A percentile compares a stretch with the other conserved stretches of the same genome.
Conservation (phyloP, 306 rosid genomes). For the Quillaja saponaria region DNA sequence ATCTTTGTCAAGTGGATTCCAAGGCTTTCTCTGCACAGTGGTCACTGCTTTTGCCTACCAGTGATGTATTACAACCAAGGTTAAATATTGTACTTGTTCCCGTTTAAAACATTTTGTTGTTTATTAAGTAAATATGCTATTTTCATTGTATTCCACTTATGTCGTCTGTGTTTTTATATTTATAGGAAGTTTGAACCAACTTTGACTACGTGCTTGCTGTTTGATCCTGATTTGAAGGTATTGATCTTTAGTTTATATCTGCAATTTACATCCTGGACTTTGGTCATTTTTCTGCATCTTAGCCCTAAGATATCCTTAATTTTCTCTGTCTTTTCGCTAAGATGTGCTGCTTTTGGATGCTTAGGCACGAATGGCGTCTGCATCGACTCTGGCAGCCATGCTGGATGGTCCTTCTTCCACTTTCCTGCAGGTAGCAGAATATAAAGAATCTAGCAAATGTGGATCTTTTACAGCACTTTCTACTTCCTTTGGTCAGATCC, state of each 20-base stretch:
- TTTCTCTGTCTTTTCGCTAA: conserved; percentile 13
- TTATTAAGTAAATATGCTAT: neutral
- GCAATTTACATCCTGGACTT: conserved; percentile 16
- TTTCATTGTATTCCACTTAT: conserved; percentile 5
- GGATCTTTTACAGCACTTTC: conserved; percentile 95
- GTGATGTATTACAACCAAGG: conserved; percentile 84
- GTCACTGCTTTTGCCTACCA: conserved; percentile 82
- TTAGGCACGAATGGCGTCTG: conserved; percentile 78
- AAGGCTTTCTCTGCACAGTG: conserved; percentile 83
- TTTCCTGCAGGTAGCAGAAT: conserved; percentile 89
- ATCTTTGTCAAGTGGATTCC: conserved; percentile 89
- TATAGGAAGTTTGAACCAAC: conserved; percentile 85
- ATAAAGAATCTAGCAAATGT: conserved; percentile 69
- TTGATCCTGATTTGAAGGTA: conserved; percentile 91
- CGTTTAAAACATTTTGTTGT: too few relatives aligned
- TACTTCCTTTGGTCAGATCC: conserved; percentile 81
- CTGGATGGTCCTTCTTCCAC: conserved; percentile 77
- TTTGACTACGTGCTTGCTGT: conserved; percentile 79
- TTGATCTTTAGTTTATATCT: conserved; percentile 25
- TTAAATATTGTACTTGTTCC: conserved; percentile 27
- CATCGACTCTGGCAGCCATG: conserved; percentile 68
- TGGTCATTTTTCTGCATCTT: conserved; percentile 3
- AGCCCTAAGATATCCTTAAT: neutral
- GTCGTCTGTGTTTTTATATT: conserved; percentile 27
- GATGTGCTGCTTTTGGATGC: conserved; percentile 36